Evolutionary conservation across 2,329 filamentous ascomycete species (phyloP).

Genomic region (Sphaerulina musiva): DNA sequence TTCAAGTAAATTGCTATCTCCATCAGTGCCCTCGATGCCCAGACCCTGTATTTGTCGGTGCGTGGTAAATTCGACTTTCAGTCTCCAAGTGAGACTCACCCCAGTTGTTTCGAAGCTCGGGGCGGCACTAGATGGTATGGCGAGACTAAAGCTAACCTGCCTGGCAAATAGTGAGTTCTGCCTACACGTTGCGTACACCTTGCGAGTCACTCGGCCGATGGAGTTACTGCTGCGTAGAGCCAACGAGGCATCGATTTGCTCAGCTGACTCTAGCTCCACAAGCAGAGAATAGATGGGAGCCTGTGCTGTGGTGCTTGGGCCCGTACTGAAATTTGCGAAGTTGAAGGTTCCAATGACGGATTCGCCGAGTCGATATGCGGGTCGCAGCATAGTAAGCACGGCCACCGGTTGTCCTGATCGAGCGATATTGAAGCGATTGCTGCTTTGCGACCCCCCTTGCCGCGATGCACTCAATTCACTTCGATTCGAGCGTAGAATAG

Average conservation of each 20-base stretch:
- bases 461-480: slow-evolving; percentile 48
- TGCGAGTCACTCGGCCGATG: slow-evolving; percentile 78
- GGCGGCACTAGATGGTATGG: slow-evolving; percentile 75
- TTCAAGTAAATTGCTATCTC: slow-evolving; percentile 40
- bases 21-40: slow-evolving; percentile 44
- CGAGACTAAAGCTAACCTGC: slow-evolving; percentile 71
- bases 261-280: slow-evolving; percentile 75
- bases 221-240: slow-evolving; percentile 80
- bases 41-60: slow-evolving; percentile 20
- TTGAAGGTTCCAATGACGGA: slow-evolving; percentile 77
- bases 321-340: slow-evolving; percentile 49
- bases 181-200: slow-evolving; percentile 68
- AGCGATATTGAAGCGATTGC: slow-evolving; percentile 93
- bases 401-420: slow-evolving; percentile 87
- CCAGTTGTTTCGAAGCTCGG: slow-evolving; percentile 90
- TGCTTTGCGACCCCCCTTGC: slow-evolving; percentile 57
- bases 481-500: slow-evolving; percentile 74
- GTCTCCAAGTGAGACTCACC: slow-evolving; percentile 78
- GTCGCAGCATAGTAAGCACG: slow-evolving; percentile 79
- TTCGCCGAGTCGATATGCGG: slow-evolving; percentile 84
- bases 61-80: slow-evolving; percentile 89
- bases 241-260: slow-evolving; percentile 72
- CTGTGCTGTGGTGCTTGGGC: slow-evolving; percentile 4
- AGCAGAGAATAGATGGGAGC: slow-evolving; percentile 82
- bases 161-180: slow-evolving; percentile 78